Evolutionary conservation across 2,329 filamentous ascomycete species (phyloP), one percentile per base, ranked within the genome.

Genomic region (Penicillium polonicum): DNA sequence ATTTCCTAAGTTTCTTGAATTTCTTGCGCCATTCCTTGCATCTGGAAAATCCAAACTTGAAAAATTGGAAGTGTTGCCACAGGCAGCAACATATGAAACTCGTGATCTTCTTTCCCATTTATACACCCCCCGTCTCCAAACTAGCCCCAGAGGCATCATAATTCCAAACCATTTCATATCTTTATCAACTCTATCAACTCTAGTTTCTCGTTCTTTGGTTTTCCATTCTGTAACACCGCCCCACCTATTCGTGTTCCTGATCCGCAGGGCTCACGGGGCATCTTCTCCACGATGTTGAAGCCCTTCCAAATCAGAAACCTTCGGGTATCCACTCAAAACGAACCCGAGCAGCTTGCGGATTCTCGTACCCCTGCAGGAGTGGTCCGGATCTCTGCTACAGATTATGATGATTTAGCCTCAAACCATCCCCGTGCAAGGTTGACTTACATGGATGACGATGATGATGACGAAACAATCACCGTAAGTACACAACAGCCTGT

Each of bases 401-500:
- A 79, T 48, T 81, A 81, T 52, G 76, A 80, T 67, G 65, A 70
- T 23, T 72, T 79, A 48, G 70, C 78, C 36, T 65, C 66, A 19
- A 71, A 63, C 48, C 65, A 78, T 63, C 78, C 79, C 23, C 71
- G 74, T 41, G 77, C 77, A 13, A 72, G 68, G 35, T 61, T 81
- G 44, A 76, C 68, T 21, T 81, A 80, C 58, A 48, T 76, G 52
- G 79, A 81, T 64, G 74, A 78, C 12, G 78, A 80, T 59, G 78
- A 80, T 59, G 79, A 80, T 60, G 75, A 80, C 55, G 76, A 79
- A 54, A 66, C 71, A 33, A 77, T 81, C 55, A 80, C 75, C 7
- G 78, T 79, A 65, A 68, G 74, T 66, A 23, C 19, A 42, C 27
- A 36, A 19, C 17, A 6, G 4, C 3, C 10, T 35, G 5, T 25